Evolutionary conservation across 306 rosid genomes (phyloP), one percentile per base, ranked within the genome.

Genomic region (Malus domestica): DNA sequence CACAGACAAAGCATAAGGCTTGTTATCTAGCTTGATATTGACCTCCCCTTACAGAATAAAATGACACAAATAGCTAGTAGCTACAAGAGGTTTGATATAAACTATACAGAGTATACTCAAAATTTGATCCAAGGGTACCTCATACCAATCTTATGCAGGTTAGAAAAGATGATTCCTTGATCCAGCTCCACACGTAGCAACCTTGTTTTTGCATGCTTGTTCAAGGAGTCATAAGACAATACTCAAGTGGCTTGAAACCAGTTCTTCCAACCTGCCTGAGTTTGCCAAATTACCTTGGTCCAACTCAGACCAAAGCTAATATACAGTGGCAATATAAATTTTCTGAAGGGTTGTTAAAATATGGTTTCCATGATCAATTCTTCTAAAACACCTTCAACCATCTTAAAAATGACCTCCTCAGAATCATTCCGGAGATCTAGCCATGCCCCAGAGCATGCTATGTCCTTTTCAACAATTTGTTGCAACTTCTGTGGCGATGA

Each of bases 311-410:
- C 27, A 18, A 69, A 45, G 54, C 4, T 40, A 75, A 68, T 78
- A 20, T 57, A 80, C 35, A 68, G 45, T 33, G 65, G 44, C 61
- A 68, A 30, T 49, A 51, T 46, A 70, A 51, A 9, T 29, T 10
- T 70, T 69, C 73, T 23, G 23, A 27, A 73, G 35, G 33, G 78
- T 83, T 74, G 87, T 69, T 84, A 88, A 81, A 66, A 65, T 29
- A 85, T 78, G 32, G 87, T 78, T 81, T 92, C 97, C 83, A 80
- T 62, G 11, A 89, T 66, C 68, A 92, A 70, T 23, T 85, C 85
- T 78, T 84, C 87, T 51, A 94, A 83, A 81, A 85, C 83, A 52
- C 76, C 74, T 76, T 86, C 89, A 45, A 78, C 88, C 68, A 84
- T 70, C 72, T 89, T 88, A 23, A 61, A 59, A 62, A 79, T 81